Percentiles rank a stretch among this genome's conserved stretches.
Conservation (phyloP, 1,284 basidiomycete genomes). For the Microbotryomycetes sp. region DNA sequence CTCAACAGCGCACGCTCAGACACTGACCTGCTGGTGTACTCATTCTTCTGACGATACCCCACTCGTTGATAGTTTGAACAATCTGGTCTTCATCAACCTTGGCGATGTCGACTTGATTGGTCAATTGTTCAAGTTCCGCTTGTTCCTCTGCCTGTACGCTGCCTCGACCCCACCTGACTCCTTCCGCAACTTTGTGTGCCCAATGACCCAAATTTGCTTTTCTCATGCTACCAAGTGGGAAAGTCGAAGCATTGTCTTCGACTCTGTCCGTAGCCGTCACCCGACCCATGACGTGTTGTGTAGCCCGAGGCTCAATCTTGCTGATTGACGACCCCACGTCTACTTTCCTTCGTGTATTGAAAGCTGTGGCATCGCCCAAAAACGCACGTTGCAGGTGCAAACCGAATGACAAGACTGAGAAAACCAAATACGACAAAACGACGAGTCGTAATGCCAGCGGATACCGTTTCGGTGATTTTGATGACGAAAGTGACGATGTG, state of each 20-base stretch:
- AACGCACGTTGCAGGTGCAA: constrained; percentile 9
- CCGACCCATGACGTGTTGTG: background rate
- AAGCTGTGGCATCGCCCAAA: background rate
- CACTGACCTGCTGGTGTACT: background rate
- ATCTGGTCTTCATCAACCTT: constrained; percentile 8
- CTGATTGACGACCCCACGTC: background rate
- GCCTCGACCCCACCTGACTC: constrained; percentile 16
- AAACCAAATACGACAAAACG: constrained; percentile 32
- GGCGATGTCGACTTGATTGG: background rate
- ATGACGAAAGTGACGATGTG: too few relatives aligned
- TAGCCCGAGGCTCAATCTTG: background rate
- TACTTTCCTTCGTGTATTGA: background rate
- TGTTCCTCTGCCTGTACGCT: background rate
- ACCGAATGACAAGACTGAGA: constrained; percentile 30
- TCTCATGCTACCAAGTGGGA: background rate
- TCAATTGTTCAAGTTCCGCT: background rate
- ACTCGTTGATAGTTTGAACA: constrained; percentile 10
- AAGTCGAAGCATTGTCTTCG: constrained; percentile 10
- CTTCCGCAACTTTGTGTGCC: constrained; percentile 22
- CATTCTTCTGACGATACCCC: background rate
- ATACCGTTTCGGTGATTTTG: constrained; percentile 6
- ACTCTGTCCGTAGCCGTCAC: constrained; percentile 7
- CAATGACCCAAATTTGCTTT: background rate
- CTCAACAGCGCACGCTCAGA: too few relatives aligned
- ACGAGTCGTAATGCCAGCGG: constrained; percentile 28